Conservation (phyloP, 2,329 filamentous ascomycete species). For the Colletotrichum sp. region DNA sequence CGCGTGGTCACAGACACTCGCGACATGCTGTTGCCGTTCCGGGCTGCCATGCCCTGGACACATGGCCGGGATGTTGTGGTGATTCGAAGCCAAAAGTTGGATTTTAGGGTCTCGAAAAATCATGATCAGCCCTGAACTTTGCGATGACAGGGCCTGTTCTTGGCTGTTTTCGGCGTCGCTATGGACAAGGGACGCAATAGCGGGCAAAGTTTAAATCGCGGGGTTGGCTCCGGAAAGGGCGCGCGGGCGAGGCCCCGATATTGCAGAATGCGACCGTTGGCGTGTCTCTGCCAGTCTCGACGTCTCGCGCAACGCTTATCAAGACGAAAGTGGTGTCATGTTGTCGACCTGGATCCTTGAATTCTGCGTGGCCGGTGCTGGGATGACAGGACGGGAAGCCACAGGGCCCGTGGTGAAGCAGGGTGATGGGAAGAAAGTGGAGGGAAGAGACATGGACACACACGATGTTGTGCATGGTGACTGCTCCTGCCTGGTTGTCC, state of each 20-base stretch:
- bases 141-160: neutral
- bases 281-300: neutral
- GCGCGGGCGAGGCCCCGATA: neutral
- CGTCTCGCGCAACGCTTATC: neutral
- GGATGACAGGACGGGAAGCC: conserved; percentile 8
- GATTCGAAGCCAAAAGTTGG: neutral
- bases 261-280: neutral
- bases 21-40: neutral
- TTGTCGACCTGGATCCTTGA: neutral
- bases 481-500: neutral
- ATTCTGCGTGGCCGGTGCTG: neutral
- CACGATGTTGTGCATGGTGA: neutral
- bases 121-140: neutral
- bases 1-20: neutral
- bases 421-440: neutral
- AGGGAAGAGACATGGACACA: neutral
- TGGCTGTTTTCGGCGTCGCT: neutral
- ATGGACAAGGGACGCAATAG: neutral
- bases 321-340: neutral
- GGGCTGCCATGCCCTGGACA: neutral
- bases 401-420: neutral
- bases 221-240: neutral
- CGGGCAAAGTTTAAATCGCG: conserved; percentile 8
- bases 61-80: neutral
- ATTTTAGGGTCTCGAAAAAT: neutral